Conservation (phyloP, 2,329 filamentous ascomycete species). For the Aureobasidium namibiae region DNA sequence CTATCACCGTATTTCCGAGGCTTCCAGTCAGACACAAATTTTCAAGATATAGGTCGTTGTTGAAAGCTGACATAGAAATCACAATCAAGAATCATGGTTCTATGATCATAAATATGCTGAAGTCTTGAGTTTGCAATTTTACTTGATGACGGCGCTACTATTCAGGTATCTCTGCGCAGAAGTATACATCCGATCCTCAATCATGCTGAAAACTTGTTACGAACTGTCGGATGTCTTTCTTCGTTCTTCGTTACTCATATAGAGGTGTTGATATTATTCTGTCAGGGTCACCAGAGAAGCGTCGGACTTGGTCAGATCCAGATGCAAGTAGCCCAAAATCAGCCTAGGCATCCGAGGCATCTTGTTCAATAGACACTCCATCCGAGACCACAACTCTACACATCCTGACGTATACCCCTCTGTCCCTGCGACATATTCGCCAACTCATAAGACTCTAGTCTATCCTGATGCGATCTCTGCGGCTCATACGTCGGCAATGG, state of each 20-base stretch:
- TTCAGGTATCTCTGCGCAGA: background rate
- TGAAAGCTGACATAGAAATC: no score
- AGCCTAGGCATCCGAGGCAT: background rate
- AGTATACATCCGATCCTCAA: no score
- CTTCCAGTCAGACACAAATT: background rate
- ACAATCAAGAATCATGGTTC: no score
- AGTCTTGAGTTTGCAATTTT: background rate
- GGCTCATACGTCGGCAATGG: background rate
- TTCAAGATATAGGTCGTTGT: background rate
- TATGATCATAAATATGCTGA: background rate
- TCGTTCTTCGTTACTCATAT: background rate
- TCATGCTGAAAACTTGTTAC: background rate
- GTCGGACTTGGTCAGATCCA: background rate
- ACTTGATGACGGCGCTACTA: background rate
- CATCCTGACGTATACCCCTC: background rate
- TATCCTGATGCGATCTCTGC: background rate
- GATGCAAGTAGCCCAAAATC: background rate
- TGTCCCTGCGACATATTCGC: background rate
- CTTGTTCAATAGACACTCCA: background rate
- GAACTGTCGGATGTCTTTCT: background rate
- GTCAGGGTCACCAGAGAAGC: background rate
- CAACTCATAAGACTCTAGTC: background rate
- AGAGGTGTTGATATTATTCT: no score
- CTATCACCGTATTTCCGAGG: background rate
- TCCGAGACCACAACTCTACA: background rate